phyloP scores from a whole-genome alignment of 305 asterid genomes.

The Caryopteris hybrid region DNA sequence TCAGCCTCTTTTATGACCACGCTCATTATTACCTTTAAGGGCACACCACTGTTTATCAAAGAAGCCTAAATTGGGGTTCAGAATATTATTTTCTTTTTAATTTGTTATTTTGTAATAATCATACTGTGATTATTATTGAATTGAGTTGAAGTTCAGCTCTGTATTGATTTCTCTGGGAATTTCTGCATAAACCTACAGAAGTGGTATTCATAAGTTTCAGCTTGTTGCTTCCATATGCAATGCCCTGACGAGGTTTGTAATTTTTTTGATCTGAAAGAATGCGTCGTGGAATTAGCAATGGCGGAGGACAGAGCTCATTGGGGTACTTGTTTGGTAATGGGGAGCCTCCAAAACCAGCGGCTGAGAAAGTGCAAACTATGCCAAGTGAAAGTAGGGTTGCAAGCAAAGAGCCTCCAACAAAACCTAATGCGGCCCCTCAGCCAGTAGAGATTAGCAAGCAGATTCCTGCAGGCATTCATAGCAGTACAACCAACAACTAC shows the following conservation, averaged over 20 bases:
- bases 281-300: slow-evolving; percentile 78
- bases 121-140: background rate
- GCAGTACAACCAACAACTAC: slow-evolving; percentile 49
- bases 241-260: background rate
- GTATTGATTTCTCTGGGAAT: background rate
- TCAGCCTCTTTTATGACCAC: background rate
- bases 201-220: slow-evolving; percentile 1
- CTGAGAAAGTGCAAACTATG: slow-evolving; percentile 28
- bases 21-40: too few species aligned
- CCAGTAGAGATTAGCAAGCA: slow-evolving; percentile 49
- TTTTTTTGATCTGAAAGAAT: slow-evolving; percentile 11
- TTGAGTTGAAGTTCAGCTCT: background rate
- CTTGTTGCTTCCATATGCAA: too few species aligned
- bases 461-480: slow-evolving; percentile 66
- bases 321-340: slow-evolving; percentile 61
- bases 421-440: slow-evolving; percentile 44
- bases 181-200: background rate
- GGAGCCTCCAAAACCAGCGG: slow-evolving; percentile 55
- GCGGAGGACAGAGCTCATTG: slow-evolving; percentile 72
- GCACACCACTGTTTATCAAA: background rate
- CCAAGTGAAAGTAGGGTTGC: slow-evolving; percentile 33
- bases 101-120: background rate
- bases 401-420: slow-evolving; percentile 36
- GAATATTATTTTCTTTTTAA: background rate
- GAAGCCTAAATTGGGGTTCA: background rate